Percentiles rank a stretch among this genome's conserved stretches.
phyloP scores from a whole-genome alignment of 306 rosid genomes.

The Rosa lucieae region DNA sequence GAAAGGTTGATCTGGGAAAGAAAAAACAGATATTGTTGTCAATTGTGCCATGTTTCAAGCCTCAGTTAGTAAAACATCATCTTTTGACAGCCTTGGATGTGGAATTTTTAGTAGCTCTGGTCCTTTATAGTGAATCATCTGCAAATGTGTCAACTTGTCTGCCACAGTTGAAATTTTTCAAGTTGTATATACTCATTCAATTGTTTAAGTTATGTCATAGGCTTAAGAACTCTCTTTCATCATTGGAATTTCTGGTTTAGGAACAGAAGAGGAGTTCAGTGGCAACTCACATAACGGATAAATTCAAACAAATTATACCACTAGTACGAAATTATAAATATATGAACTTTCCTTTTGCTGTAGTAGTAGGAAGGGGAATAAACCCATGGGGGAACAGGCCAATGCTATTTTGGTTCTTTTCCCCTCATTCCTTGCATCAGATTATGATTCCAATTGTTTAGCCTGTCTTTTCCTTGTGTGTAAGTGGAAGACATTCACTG shows the following conservation, averaged over 20 bases:
- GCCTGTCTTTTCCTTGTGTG: not conserved
- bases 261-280: not conserved
- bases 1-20: not conserved
- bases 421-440: not conserved
- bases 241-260: not conserved
- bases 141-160: not conserved
- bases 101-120: not conserved
- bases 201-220: not conserved
- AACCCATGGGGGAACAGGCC: not conserved
- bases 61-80: not conserved
- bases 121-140: not conserved
- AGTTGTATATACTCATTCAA: not conserved
- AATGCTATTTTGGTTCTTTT: not conserved
- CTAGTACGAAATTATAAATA: not conserved
- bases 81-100: not conserved
- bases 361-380: not conserved
- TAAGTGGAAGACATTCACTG: not conserved
- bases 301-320: not conserved
- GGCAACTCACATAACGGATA: not conserved
- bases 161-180: not conserved
- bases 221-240: not conserved
- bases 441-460: not conserved
- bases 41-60: not conserved
- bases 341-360: not conserved
- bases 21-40: not conserved